Evolutionary conservation across 1,284 basidiomycete species (phyloP).

Genomic region (Pyrrhoderma noxium): DNA sequence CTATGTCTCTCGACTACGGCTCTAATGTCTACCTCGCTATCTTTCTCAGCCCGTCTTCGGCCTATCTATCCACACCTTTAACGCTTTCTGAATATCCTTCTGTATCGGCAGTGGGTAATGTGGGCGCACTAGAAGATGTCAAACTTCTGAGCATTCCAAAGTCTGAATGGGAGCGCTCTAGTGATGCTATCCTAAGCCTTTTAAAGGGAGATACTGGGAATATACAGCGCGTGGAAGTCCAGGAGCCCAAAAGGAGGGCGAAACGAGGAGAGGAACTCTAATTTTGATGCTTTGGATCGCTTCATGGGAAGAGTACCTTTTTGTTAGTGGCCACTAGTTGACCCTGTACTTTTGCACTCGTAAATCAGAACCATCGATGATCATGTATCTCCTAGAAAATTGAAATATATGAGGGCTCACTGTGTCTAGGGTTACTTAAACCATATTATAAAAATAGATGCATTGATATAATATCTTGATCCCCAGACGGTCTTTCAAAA

Average conservation of each 20-base stretch:
- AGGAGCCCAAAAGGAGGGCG: slow-evolving; percentile 23
- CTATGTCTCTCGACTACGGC: slow-evolving; percentile 19
- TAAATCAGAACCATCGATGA: background rate
- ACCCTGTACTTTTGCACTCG: background rate
- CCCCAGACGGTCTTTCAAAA: too few relatives aligned
- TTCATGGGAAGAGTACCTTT: background rate
- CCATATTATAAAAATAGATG: background rate
- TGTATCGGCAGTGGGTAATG: slow-evolving; percentile 24
- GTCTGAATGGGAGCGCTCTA: slow-evolving; percentile 21
- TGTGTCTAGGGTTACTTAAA: background rate
- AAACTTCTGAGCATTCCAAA: slow-evolving; percentile 29
- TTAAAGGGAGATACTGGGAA: slow-evolving; percentile 22
- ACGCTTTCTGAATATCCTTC: slow-evolving; percentile 22
- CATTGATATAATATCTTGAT: too few relatives aligned
- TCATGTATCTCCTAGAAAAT: background rate
- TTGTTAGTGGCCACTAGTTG: background rate
- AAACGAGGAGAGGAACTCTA: slow-evolving; percentile 22
- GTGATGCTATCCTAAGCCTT: slow-evolving; percentile 21
- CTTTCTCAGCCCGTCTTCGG: slow-evolving; percentile 23
- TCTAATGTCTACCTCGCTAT: slow-evolving; percentile 26
- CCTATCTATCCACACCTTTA: slow-evolving; percentile 21
- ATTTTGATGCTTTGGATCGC: background rate
- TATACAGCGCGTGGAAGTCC: slow-evolving; percentile 27
- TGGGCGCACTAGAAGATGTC: slow-evolving; percentile 26
- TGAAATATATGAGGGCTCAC: background rate